phyloP scores from a whole-genome alignment of 1,139 yeast species.

The Saccharomyces hybrid region DNA sequence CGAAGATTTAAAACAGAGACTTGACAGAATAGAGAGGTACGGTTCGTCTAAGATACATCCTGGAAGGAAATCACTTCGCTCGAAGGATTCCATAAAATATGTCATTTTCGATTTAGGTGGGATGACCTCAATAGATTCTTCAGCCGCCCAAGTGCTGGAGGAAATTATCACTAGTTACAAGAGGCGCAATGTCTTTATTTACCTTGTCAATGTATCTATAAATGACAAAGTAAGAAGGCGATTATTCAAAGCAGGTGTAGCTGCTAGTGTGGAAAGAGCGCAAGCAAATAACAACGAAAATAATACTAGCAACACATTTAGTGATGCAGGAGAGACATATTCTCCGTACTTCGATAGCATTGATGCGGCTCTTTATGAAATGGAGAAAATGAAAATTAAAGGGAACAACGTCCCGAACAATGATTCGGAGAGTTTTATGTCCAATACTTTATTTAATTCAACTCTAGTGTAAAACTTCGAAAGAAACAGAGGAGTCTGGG shows the following conservation, averaged over 20 bases:
- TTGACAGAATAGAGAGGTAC: slow-evolving; percentile 71
- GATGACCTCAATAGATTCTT: slow-evolving; percentile 80
- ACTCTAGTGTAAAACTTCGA: slow-evolving; percentile 2
- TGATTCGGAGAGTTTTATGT: slow-evolving; percentile 1
- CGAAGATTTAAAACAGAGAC: slow-evolving; percentile 68
- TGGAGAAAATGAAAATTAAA: slow-evolving; percentile 6
- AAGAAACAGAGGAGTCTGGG: background rate
- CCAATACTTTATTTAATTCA: slow-evolving; percentile 2
- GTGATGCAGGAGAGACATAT: background rate
- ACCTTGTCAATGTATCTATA: slow-evolving; percentile 57
- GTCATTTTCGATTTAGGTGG: slow-evolving; percentile 81
- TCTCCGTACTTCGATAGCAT: slow-evolving; percentile 16
- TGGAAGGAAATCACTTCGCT: slow-evolving; percentile 53
- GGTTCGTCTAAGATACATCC: slow-evolving; percentile 86
- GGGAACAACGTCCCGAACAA: background rate
- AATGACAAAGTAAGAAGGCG: slow-evolving; percentile 35
- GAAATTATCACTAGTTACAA: slow-evolving; percentile 53
- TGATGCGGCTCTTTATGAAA: slow-evolving; percentile 13
- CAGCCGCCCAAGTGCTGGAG: slow-evolving; percentile 70
- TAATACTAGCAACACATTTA: background rate
- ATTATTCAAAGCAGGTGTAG: slow-evolving; percentile 30
- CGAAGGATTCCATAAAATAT: slow-evolving; percentile 50
- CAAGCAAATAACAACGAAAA: background rate
- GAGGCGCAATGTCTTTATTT: slow-evolving; percentile 50
- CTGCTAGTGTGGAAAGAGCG: slow-evolving; percentile 17